Evolutionary conservation across 208 protist genomes (phyloP).

Genomic region (Leishmania turanica): DNA sequence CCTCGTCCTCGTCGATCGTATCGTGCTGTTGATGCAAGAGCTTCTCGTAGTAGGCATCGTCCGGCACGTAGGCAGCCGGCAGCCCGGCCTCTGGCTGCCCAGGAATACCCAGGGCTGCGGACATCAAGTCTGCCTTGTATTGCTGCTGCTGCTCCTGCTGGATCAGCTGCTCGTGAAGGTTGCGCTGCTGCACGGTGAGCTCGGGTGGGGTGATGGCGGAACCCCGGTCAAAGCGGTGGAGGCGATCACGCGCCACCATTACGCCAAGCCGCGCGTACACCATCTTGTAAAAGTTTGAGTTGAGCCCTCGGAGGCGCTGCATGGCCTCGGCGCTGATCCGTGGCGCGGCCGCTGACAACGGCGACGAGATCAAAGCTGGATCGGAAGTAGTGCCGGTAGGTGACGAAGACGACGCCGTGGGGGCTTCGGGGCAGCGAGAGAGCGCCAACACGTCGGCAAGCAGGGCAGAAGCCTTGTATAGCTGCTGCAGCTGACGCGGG

Average conservation of each 20-base stretch:
- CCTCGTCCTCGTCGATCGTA: slow-evolving; percentile 78
- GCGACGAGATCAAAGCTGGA: neutral
- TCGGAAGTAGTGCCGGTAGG: neutral
- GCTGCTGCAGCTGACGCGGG: slow-evolving; percentile 12
- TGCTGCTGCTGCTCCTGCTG: slow-evolving; percentile 37
- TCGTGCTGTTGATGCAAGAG: slow-evolving; percentile 72
- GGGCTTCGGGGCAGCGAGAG: slow-evolving; percentile 30
- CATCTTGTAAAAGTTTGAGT: slow-evolving; percentile 76
- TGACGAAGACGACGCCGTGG: neutral
- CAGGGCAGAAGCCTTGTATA: slow-evolving; percentile 33
- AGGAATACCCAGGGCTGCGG: slow-evolving; percentile 12
- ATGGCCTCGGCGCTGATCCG: slow-evolving; percentile 18
- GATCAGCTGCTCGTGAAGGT: slow-evolving; percentile 50
- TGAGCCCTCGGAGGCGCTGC: slow-evolving; percentile 37
- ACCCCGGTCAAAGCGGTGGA: slow-evolving; percentile 54
- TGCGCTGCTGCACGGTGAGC: slow-evolving; percentile 60
- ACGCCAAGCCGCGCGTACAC: slow-evolving; percentile 81
- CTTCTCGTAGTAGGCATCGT: slow-evolving; percentile 68
- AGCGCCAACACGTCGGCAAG: slow-evolving; percentile 46
- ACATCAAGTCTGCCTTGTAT: slow-evolving; percentile 6
- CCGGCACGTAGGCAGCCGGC: slow-evolving; percentile 73
- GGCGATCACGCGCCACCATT: slow-evolving; percentile 69
- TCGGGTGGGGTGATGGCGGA: slow-evolving; percentile 35
- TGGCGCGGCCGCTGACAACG: slow-evolving; percentile 2
- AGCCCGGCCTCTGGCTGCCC: slow-evolving; percentile 38